These are phyloP conservation scores for Dimargaris xerosporica DNA, from an alignment of 192 early-diverging fungal species.

Conservation along the genomic window DNA sequence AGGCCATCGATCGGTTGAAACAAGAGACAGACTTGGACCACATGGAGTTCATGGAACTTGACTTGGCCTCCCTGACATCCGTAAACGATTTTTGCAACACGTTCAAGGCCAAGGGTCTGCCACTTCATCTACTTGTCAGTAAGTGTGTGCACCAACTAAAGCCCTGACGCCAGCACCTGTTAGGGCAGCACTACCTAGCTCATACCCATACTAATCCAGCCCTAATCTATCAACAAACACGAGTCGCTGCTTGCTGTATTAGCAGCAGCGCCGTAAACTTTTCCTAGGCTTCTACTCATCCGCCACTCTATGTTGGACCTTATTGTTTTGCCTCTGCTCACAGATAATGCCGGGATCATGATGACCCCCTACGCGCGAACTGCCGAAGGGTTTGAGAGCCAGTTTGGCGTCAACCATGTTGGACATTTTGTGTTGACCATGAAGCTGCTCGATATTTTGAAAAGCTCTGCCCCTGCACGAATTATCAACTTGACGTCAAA, in stretches of 20 bases:
- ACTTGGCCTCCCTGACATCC: conserved; percentile 33
- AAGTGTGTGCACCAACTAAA: too few species aligned
- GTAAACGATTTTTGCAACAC: conserved; percentile 24
- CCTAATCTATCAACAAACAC: too few species aligned
- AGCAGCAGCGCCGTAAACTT: too few species aligned
- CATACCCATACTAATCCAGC: too few species aligned
- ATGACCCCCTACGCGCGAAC: conserved; percentile 39
- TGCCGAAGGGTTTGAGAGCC: conserved; percentile 41
- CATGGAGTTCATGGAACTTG: conserved; percentile 27
- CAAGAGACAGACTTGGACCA: conserved; percentile 12
- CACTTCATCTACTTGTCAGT: conserved; percentile 22
- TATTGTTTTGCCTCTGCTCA: too few species aligned
- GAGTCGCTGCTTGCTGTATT: too few species aligned
- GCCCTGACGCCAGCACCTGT: too few species aligned
- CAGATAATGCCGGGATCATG: conserved; percentile 41
- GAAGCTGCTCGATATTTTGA: conserved; percentile 22
- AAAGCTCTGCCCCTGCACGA: conserved; percentile 24
- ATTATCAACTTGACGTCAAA: conserved; percentile 32
- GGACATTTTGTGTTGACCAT: conserved; percentile 38
- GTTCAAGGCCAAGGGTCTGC: conserved; percentile 14
- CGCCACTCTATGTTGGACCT: too few species aligned
- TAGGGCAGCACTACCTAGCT: too few species aligned
- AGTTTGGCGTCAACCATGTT: conserved; percentile 47
- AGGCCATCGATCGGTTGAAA: conserved; percentile 19
- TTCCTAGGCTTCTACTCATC: too few species aligned